Base-by-base conservation (phyloP, 306 rosid genomes). In the Crataegus laevigata region DNA sequence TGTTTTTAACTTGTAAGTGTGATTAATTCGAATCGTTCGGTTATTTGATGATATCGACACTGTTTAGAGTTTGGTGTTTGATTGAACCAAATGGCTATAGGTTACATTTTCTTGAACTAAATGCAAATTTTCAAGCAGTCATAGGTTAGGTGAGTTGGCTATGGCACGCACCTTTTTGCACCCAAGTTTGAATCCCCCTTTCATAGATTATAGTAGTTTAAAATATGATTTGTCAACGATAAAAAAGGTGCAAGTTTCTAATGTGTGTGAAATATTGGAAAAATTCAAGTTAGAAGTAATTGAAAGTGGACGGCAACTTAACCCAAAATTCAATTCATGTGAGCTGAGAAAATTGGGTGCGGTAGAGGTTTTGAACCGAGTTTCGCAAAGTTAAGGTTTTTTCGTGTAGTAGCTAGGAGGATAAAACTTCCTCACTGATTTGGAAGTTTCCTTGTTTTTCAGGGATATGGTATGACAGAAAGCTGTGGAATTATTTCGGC, bases 381-480 rank as follows among this genome's bases (percentile, higher is more conserved):
- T 12, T 47, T 47, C 0, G 21, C 8, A 6, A 50, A 17, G 54
- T 50, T 17, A 17, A 54, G 64, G 45, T 40, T 5, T n/a, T 45
- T 18, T 19, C 21, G 19, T 45, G 25, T 22, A 17, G 42, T 25
- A 66, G 54, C 24, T 28, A 42, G 64, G 26, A 43, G 18, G 11
- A 25, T 58, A 61, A 59, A 59, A 47, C 47, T 40, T 76, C 4
- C n/a, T 29, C 25, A 3, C 26, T 69, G 45, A 47, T 32, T 55
- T 24, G n/a, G 43, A 43, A n/a, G 8, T 47, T 67, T 64, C 28
- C 40, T 79, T 77, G 71, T 68, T 68, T 73, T 70, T 77, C 82
- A 87, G 90, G 98, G 98, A 10, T 91, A 90, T 80, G 98, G 98
- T 75, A 90, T 94, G 98, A 94, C 98, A 11, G 98, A 94, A 84